Base-by-base conservation (phyloP, 495 filamentous ascomycete genomes). In the Margaritispora aquatica region DNA sequence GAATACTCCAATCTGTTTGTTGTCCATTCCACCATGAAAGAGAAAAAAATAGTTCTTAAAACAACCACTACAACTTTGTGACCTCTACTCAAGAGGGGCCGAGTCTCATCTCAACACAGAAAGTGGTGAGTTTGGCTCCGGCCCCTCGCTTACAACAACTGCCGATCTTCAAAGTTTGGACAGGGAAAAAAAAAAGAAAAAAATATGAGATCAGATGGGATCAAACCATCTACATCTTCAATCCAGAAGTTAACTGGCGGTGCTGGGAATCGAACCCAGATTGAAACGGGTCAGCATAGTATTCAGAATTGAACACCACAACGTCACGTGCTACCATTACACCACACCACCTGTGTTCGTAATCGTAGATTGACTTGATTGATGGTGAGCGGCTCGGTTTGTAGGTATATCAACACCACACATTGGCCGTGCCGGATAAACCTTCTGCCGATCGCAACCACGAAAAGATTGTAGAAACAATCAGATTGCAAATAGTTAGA, bases 181-280 rank as follows among this genome's bases (percentile, higher is more conserved):
- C 38, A n/a, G 19, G 17, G 19, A 44, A 44, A 44, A 17, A 17
- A 13, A 24, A 26, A 46, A 44, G 20, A 23, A 31, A 54, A n/a
- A 22, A n/a, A 5, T 5, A 22, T 51, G 19, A 51, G 26, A 51
- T 1, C 15, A 23, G 50, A 36, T 24, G 27, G 19, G 20, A 17
- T 22, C 19, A 55, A 29, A 44, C 38, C 38, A 44, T 44, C 38
- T 15, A 8, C 38, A 44, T 44, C 38, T 44, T 44, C 38, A 44
- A 44, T 44, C 38, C 38, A 44, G 38, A 44, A 15, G 19, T 15
- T 44, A 44, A 15, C 38, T 44, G 38, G 38, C 38, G 38, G 38
- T 44, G 38, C 38, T 71, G 68, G 69, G 72, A 74, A 71, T 74
- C 72, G 72, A 73, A 74, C 72, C 72, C 68, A 71, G 70, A 70